Conservation (phyloP, 768 basidiomycete genomes). For the Gloeopeniophorella convolvens region DNA sequence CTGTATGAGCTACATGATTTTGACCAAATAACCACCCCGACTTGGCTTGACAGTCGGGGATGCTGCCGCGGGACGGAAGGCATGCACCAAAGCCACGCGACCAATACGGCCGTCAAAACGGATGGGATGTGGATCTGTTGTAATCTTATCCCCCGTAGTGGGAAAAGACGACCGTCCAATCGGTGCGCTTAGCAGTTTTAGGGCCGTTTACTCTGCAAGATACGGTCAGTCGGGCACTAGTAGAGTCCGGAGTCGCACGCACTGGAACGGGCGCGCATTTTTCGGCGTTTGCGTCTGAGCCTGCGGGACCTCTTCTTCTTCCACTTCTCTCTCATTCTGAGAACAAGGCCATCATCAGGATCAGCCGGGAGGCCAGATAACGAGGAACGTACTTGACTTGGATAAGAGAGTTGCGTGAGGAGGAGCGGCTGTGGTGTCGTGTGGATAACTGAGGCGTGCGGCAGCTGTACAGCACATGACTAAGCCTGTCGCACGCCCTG, state of each 20-base stretch:
- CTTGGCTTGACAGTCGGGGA: conserved; percentile 19
- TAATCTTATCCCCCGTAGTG: not conserved
- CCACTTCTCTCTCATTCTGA: conserved; percentile 93
- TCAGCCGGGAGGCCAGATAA: not conserved
- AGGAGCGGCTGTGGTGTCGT: not conserved
- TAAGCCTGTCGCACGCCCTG: conserved; percentile 21
- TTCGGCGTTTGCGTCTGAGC: conserved; percentile 91
- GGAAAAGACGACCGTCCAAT: not conserved
- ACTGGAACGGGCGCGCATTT: conserved; percentile 95
- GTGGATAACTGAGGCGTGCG: conserved; percentile 25
- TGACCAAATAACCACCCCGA: conserved; percentile 19
- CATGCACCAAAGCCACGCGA: conserved; percentile 10
- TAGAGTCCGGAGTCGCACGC: conserved; percentile 31
- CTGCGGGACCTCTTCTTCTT: conserved; percentile 93
- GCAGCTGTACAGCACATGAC: conserved; percentile 34
- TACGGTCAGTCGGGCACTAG: not conserved
- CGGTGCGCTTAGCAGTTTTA: conserved; percentile 13
- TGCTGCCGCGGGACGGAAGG: conserved; percentile 5
- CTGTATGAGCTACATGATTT: conserved; percentile 16
- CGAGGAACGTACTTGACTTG: conserved; percentile 17
- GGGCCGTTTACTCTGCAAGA: conserved; percentile 32
- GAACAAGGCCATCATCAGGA: not conserved
- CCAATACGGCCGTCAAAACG: not conserved
- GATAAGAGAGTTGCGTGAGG: conserved; percentile 18
- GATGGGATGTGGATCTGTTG: not conserved